Percentiles rank a stretch among this genome's conserved stretches.
Conservation (phyloP, 2,329 filamentous ascomycete genomes). For the Stromatinia cepivora region DNA sequence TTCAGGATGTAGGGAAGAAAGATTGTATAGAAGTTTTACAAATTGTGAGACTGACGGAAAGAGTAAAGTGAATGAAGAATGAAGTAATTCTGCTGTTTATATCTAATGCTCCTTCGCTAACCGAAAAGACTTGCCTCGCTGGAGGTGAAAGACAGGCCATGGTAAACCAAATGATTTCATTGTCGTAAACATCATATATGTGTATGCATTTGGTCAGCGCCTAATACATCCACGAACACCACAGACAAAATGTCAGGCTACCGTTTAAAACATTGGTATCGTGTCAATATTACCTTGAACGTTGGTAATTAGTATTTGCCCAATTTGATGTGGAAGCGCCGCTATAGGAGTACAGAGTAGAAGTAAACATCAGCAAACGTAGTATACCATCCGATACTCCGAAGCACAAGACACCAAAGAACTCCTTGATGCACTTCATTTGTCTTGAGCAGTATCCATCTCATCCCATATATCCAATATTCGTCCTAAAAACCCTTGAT, state of each 20-base stretch:
- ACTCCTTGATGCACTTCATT: conserved; percentile 12
- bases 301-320: not conserved
- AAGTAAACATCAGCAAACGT: not conserved
- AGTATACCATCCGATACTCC: not conserved
- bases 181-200: no score
- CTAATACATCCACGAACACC: not conserved
- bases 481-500: conserved; percentile 21
- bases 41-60: no score
- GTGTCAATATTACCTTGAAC: no score
- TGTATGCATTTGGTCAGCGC: not conserved
- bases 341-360: not conserved
- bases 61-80: not conserved
- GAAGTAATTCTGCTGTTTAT: not conserved
- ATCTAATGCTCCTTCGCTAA: not conserved
- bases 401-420: not conserved
- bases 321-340: not conserved
- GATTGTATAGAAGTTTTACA: not conserved
- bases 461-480: conserved; percentile 12
- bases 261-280: not conserved
- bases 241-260: not conserved
- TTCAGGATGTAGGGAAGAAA: not conserved
- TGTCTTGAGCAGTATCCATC: not conserved
- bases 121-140: not conserved
- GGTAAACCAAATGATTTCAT: not conserved
- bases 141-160: not conserved